Percentiles rank a stretch among this genome's conserved stretches.
phyloP scores from a whole-genome alignment of 2,329 filamentous ascomycete genomes.

The Colletotrichum sp. region DNA sequence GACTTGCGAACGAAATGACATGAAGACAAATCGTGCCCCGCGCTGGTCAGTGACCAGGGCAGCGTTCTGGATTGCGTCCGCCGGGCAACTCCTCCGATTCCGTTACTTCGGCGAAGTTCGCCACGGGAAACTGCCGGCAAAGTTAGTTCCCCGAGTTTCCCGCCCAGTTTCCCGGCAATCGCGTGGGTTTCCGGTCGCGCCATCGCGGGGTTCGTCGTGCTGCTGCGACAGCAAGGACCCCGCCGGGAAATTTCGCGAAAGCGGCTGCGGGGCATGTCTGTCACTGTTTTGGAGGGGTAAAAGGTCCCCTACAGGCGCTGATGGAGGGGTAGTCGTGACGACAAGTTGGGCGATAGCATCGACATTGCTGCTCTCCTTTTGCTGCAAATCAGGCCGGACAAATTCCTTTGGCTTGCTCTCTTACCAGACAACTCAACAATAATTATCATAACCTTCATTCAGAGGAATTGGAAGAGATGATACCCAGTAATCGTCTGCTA shows the following conservation, averaged over 20 bases:
- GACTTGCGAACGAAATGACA: neutral
- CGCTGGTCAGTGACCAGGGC: neutral
- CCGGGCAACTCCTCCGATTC: neutral
- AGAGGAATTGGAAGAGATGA: rapidly evolving
- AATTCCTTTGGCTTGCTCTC: rapidly evolving
- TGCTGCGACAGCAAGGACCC: neutral
- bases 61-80: neutral
- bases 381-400: rapidly evolving
- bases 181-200: neutral
- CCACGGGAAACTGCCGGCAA: neutral
- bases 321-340: neutral
- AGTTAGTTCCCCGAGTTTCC: neutral
- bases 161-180: neutral
- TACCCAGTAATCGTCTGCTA: rapidly evolving
- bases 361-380: neutral
- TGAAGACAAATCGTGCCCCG: neutral
- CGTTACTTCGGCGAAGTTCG: slow-evolving; percentile 8
- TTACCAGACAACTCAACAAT: neutral
- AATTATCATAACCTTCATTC: neutral
- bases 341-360: neutral
- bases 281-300: neutral
- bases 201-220: neutral
- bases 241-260: neutral
- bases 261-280: neutral
- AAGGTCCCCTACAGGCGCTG: neutral